These are phyloP conservation scores for Euphorbia lathyris DNA, from an alignment of 345 rosid species.

Conservation along the genomic window DNA sequence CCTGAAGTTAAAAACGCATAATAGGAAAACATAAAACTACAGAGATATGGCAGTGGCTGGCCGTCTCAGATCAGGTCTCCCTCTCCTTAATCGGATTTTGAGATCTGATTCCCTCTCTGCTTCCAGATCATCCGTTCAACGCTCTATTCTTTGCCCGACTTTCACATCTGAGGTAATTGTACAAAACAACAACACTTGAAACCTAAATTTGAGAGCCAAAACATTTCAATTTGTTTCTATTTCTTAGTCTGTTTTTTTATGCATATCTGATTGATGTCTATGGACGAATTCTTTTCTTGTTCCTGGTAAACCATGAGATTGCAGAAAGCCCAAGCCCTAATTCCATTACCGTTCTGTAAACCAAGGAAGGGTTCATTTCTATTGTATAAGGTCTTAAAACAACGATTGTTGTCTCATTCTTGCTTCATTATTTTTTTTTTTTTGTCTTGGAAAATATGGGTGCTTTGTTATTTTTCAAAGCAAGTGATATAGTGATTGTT, in stretches of 20 bases:
- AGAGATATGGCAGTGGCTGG: conserved; percentile 52
- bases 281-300: neutral
- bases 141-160: conserved; percentile 34
- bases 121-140: conserved; percentile 35
- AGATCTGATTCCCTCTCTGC: conserved; percentile 40
- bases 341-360: neutral
- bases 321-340: neutral
- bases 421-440: neutral
- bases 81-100: conserved; percentile 42
- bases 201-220: neutral
- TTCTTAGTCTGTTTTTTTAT: neutral
- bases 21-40: neutral
- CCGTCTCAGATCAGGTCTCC: conserved; percentile 69
- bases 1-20: too few species aligned
- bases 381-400: neutral
- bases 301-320: neutral
- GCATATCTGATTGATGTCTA: neutral
- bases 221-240: neutral
- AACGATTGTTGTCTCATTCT: neutral
- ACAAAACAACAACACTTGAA: neutral
- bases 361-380: neutral
- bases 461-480: neutral
- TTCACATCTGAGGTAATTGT: conserved; percentile 42
- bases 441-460: neutral
- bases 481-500: neutral